Evolutionary conservation across 345 rosid species (phyloP).

Genomic region (Eucalyptus viminalis): DNA sequence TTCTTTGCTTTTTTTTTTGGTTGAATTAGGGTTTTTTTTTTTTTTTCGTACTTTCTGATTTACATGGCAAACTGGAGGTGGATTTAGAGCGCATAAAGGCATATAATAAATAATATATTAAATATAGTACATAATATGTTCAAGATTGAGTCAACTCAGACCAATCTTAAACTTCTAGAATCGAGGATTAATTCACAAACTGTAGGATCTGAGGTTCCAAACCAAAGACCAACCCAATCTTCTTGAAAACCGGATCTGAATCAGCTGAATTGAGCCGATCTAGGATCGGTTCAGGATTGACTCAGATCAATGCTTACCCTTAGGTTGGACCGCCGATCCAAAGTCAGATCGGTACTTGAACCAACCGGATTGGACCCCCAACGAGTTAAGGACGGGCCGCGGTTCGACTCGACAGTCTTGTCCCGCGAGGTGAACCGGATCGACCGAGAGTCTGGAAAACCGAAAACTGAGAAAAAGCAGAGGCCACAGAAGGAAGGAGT

Average conservation of each 20-base stretch:
- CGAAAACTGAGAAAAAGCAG: background rate
- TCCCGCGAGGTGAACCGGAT: background rate
- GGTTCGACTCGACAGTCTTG: background rate
- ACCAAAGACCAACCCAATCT: accelerated
- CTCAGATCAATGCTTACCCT: background rate
- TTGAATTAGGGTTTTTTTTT: background rate
- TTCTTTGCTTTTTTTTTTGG: too few species aligned
- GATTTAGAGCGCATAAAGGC: too few species aligned
- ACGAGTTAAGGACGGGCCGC: background rate
- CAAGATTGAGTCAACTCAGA: too few species aligned
- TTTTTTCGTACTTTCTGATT: background rate
- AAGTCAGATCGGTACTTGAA: background rate
- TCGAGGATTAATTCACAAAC: accelerated
- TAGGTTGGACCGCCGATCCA: background rate
- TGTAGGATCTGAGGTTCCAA: accelerated
- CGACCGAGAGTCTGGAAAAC: background rate
- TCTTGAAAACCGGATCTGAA: accelerated
- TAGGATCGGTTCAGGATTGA: too few species aligned
- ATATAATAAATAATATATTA: too few species aligned
- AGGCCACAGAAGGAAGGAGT: background rate
- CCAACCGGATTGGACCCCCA: background rate
- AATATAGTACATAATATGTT: too few species aligned
- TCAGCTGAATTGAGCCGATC: too few species aligned
- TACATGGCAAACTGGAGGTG: too few species aligned
- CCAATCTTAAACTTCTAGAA: too few species aligned